Conservation (phyloP, 345 rosid genomes). For the Corchorus capsularis region DNA sequence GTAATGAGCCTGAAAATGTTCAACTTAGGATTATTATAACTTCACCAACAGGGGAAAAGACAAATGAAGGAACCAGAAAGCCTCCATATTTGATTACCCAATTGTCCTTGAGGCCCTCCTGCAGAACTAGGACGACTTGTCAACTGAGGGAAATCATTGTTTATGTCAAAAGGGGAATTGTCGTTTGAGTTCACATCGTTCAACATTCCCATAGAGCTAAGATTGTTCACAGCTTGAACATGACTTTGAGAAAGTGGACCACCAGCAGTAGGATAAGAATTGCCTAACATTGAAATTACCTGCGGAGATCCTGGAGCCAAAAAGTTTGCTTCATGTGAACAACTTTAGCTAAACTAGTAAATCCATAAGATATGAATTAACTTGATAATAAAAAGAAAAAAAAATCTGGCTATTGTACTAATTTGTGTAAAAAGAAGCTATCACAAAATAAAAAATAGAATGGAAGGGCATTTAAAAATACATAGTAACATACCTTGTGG, state of each 20-base stretch:
- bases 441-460: too few species aligned
- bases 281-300: constrained; percentile 83
- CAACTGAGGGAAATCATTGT: constrained; percentile 89
- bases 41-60: constrained; percentile 8
- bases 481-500: constrained; percentile 68
- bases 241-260: constrained; percentile 90
- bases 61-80: constrained; percentile 8
- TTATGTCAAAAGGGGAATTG: constrained; percentile 90
- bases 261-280: constrained; percentile 72
- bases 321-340: constrained; percentile 21
- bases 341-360: constrained; percentile 21
- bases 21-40: constrained; percentile 16
- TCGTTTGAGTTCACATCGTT: constrained; percentile 78
- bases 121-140: constrained; percentile 96
- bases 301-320: constrained; percentile 83
- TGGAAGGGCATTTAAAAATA: neutral
- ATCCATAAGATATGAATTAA: neutral
- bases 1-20: constrained; percentile 65
- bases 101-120: constrained; percentile 97
- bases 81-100: constrained; percentile 49
- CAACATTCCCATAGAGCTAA: constrained; percentile 87
- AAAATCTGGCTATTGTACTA: neutral
- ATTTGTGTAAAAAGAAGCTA: neutral
- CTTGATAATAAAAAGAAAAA: neutral
- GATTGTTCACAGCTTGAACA: constrained; percentile 81